These are phyloP conservation scores for Diaporthe ampelina DNA, from an alignment of 2,329 filamentous ascomycete species.

Conservation along the genomic window DNA sequence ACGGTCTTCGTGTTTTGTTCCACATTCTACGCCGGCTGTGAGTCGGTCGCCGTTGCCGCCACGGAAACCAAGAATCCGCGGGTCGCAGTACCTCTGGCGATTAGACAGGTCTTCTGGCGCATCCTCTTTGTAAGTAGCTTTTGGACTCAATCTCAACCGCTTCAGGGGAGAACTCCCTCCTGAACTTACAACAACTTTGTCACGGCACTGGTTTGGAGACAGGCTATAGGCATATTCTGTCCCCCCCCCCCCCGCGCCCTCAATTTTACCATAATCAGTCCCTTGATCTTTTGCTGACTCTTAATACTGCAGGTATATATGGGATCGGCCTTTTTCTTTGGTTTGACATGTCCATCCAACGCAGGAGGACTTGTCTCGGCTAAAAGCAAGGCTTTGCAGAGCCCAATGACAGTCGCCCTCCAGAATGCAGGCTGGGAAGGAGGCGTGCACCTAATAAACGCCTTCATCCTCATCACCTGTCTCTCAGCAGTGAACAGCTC, in stretches of 20 bases:
- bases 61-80: conserved; percentile 72
- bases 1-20: conserved; percentile 78
- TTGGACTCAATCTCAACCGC: too few species aligned
- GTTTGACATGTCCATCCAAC: conserved; percentile 80
- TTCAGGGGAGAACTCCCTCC: too few species aligned
- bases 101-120: conserved; percentile 72
- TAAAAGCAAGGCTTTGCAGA: conserved; percentile 74
- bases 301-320: conserved; percentile 60
- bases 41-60: conserved; percentile 73
- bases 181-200: too few species aligned
- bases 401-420: conserved; percentile 81
- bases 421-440: conserved; percentile 80
- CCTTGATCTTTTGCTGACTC: too few species aligned
- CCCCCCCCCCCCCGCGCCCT: too few species aligned
- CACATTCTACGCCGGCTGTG: conserved; percentile 79
- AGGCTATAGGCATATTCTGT: too few species aligned
- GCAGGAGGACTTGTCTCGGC: conserved; percentile 74
- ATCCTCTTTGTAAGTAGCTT: conserved; percentile 64
- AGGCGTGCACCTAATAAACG: conserved; percentile 83
- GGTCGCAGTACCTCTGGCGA: conserved; percentile 68
- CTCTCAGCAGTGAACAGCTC: conserved; percentile 80
- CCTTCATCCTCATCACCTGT: conserved; percentile 81
- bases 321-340: conserved; percentile 81
- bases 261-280: too few species aligned
- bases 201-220: too few species aligned